Conservation (phyloP, 441 rosid genomes). For the Raphanus hybrid region DNA sequence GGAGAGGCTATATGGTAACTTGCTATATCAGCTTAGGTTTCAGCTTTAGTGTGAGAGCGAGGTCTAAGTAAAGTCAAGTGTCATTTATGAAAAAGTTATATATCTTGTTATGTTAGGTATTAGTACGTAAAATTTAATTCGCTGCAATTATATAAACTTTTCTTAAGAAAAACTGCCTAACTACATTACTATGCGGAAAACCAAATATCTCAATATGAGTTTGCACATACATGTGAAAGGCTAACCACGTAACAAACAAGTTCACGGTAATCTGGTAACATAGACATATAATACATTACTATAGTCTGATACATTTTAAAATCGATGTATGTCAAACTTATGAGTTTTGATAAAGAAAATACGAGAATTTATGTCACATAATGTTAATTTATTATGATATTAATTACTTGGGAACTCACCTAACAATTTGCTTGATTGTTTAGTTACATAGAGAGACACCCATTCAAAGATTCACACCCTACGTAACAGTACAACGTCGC, state of each 20-base stretch:
- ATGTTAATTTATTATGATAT: not conserved
- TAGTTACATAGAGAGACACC: not conserved
- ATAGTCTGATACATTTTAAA: not conserved
- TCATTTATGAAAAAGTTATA: not conserved
- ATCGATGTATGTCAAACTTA: not conserved
- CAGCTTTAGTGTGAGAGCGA: not conserved
- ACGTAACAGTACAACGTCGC: conserved; percentile 5
- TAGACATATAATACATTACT: not conserved
- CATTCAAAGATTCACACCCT: conserved; percentile 9
- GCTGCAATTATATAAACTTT: not conserved
- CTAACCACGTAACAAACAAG: not conserved
- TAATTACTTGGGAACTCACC: not conserved
- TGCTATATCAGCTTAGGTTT: conserved; percentile 22
- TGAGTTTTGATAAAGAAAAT: not conserved
- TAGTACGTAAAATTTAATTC: not conserved
- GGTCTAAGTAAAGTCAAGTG: not conserved
- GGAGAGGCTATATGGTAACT: conserved; percentile 6
- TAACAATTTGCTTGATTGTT: not conserved
- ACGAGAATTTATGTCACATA: not conserved
- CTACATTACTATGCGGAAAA: not conserved
- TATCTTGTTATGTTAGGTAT: not conserved
- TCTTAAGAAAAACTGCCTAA: not conserved
- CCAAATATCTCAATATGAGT: not conserved
- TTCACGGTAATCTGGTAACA: not conserved
- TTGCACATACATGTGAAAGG: not conserved